A percentile compares a stretch with the other conserved stretches of the same genome.
These are phyloP conservation scores for Sphaceloma murrayae DNA, from an alignment of 2,329 filamentous ascomycete genomes.

Conservation along the genomic window DNA sequence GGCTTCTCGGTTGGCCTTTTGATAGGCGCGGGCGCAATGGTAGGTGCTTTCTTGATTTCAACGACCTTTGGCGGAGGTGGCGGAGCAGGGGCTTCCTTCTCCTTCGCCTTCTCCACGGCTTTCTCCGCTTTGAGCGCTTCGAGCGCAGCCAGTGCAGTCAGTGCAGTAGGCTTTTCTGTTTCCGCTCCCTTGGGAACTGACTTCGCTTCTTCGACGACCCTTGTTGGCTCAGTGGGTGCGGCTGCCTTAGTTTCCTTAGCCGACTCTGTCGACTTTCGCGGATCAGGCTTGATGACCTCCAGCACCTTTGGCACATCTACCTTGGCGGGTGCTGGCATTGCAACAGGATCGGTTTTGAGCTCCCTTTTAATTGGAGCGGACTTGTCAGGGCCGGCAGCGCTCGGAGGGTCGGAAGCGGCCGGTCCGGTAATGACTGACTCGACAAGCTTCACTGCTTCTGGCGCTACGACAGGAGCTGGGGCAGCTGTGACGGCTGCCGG, in stretches of 20 bases:
- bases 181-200: background rate
- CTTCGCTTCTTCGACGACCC: background rate
- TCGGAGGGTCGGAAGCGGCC: background rate
- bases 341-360: background rate
- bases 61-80: conserved; percentile 8
- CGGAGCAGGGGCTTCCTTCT: background rate
- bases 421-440: background rate
- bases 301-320: background rate
- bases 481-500: background rate
- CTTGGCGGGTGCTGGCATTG: conserved; percentile 1
- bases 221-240: background rate
- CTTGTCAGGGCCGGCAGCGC: background rate
- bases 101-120: conserved; percentile 5
- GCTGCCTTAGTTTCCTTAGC: too few species aligned
- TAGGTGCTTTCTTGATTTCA: conserved; percentile 9
- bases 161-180: conserved; percentile 5
- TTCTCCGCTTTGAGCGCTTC: conserved; percentile 9
- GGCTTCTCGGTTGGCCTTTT: conserved; percentile 3
- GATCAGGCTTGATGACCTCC: conserved; percentile 1
- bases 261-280: background rate
- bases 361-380: background rate
- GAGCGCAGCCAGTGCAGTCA: conserved; percentile 4
- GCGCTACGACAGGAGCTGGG: background rate
- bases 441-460: background rate
- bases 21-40: background rate